Percentiles rank a stretch among this genome's conserved stretches.
Conservation (phyloP, 352 stramenopile genomes). For the Pythium angustatum region DNA sequence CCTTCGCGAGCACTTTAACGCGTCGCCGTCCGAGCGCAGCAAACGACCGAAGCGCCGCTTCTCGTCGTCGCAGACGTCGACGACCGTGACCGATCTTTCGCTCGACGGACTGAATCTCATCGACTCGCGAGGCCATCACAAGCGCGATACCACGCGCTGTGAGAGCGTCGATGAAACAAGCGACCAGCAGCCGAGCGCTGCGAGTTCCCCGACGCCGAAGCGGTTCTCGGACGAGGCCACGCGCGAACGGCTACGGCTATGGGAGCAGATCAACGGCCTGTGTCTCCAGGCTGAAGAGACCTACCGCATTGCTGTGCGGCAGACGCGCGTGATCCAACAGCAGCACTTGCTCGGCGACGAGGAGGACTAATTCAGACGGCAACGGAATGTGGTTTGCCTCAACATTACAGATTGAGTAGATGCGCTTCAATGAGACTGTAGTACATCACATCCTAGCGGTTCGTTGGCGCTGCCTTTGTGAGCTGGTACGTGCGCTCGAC, state of each 20-base stretch:
- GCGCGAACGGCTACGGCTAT: not conserved
- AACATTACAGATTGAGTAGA: too few relatives aligned
- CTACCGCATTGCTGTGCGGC: constrained; percentile 1
- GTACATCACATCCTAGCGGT: too few relatives aligned
- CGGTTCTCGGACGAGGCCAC: constrained; percentile 5
- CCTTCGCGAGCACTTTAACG: not conserved
- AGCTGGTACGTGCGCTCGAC: constrained; percentile 18
- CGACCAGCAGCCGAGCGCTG: not conserved
- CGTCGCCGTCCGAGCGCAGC: too few relatives aligned
- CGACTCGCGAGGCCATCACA: not conserved
- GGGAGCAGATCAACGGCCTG: constrained; percentile 16
- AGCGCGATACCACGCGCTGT: not conserved
- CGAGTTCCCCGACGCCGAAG: not conserved
- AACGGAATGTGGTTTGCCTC: not conserved
- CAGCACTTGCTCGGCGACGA: not conserved
- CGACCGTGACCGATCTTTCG: not conserved
- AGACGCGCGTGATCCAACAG: not conserved
- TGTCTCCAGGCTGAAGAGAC: constrained; percentile 16
- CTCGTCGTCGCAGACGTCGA: not conserved
- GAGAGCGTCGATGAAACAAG: not conserved
- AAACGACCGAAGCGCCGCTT: not conserved
- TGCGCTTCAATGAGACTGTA: too few relatives aligned
- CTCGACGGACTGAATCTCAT: not conserved
- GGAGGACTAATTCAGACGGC: not conserved
- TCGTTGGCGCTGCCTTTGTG: too few relatives aligned